Evolutionary conservation across 2,329 filamentous ascomycete species (phyloP), one percentile per base, ranked within the genome.

Genomic region (Neofusicoccum laricinum): DNA sequence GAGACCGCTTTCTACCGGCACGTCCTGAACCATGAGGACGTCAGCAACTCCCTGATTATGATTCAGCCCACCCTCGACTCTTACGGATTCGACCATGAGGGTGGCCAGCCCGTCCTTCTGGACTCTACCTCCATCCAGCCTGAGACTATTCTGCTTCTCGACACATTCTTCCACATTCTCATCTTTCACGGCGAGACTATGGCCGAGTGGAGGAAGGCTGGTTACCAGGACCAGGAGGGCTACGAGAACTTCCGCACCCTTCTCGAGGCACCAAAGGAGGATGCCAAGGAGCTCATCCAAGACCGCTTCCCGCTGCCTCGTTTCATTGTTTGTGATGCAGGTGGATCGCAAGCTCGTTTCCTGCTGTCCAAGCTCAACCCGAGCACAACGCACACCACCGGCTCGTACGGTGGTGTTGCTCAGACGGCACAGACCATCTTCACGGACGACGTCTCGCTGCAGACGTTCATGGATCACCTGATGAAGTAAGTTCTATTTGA

Each of bases 1-100:
- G 95, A 99, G 79, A 99, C 95, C 25, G 95, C 95, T n/a, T 99
- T 99, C 79, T 97, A 98, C 76, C 87, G 95, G 66, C 95, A 99
- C 75, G 93, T 99, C 2, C 84, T 99, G 68, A 96, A 98, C 76
- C 93, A 98, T 72, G 95, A 99, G 78, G 95, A 98, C 78, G 93
- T 96, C 66, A 90, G 91, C 80, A 97, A 98, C 79, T 97, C 93
- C 11, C 85, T 99, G 51, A 89, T 99, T 76, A 99, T 99, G 95
- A 98, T 99, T 69, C 95, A 99, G 76, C 95, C 95, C 8, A 99
- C 95, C 0, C 83, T 99, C 57, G 95, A 99, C 77, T 96, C 93
- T 38, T 99, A 99, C 79, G 96, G 93, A 1, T 93, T 99, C 74
- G 94, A 98, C 70, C 92, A 97, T 72, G 94, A 98, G 66, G 93